A percentile compares a stretch with the other conserved stretches of the same genome.
Evolutionary conservation across 2,329 filamentous ascomycete species (phyloP).

Genomic region (Fusarium musae): DNA sequence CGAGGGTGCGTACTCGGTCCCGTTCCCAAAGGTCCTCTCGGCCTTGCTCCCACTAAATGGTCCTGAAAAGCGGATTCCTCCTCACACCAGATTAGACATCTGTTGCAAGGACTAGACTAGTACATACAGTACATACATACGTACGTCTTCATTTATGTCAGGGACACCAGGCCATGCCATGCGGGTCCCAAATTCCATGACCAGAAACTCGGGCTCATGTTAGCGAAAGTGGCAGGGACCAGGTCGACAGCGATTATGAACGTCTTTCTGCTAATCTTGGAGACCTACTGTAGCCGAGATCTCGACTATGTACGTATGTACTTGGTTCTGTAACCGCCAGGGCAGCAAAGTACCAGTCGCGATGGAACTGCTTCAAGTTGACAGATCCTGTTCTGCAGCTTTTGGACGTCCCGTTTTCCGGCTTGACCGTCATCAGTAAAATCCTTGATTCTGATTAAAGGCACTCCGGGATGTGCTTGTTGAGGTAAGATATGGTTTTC

Average conservation of each 20-base stretch:
- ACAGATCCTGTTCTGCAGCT: neutral
- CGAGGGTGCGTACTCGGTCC: conserved; percentile 22
- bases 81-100: conserved; percentile 35
- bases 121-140: neutral
- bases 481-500: neutral
- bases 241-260: conserved; percentile 28
- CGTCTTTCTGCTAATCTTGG: conserved; percentile 16
- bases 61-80: conserved; percentile 29
- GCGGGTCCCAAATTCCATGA: conserved; percentile 41
- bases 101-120: conserved; percentile 31
- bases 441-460: neutral
- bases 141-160: conserved; percentile 28
- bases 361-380: conserved; percentile 9
- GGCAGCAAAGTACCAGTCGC: conserved; percentile 18
- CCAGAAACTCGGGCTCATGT: conserved; percentile 44
- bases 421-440: neutral
- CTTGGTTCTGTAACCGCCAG: conserved; percentile 24
- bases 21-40: neutral
- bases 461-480: neutral
- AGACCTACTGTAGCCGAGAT: neutral
- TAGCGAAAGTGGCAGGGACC: conserved; percentile 42
- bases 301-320: neutral
- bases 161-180: conserved; percentile 27
- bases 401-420: neutral
- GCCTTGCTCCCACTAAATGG: conserved; percentile 4